phyloP scores from a whole-genome alignment of 805 yeast genomes.

The Suhomyces pyralidae region DNA sequence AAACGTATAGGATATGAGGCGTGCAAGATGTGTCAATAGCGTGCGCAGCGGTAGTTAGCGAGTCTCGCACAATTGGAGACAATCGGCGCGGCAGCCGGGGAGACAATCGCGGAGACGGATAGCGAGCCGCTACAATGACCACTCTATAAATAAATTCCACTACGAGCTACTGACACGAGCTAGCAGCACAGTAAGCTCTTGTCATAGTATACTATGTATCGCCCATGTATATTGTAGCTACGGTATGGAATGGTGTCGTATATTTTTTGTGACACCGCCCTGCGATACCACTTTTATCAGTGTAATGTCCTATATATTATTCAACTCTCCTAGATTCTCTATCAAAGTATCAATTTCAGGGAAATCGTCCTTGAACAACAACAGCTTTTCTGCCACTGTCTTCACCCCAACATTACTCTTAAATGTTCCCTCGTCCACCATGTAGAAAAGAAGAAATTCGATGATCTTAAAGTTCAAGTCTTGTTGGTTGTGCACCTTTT shows the following conservation, averaged over 20 bases:
- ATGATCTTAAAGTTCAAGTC: conserved; percentile 59
- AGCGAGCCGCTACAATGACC: neutral
- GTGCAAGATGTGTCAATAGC: neutral
- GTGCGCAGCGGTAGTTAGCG: neutral
- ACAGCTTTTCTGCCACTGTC: conserved; percentile 26
- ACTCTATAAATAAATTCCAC: neutral
- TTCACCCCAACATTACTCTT: conserved; percentile 2
- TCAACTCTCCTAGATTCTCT: conserved; percentile 34
- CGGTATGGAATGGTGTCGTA: too few species aligned
- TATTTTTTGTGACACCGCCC: too few species aligned
- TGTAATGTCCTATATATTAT: conserved; percentile 12
- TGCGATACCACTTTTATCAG: neutral
- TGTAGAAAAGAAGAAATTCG: conserved; percentile 67
- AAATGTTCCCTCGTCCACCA: conserved; percentile 55
- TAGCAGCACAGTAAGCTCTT: too few species aligned
- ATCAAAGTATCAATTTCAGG: conserved; percentile 40
- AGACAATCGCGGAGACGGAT: neutral
- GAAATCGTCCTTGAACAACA: conserved; percentile 34
- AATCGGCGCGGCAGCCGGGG: too few species aligned
- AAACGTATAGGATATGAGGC: neutral
- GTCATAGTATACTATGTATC: neutral
- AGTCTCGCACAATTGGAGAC: neutral
- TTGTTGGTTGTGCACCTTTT: conserved; percentile 28
- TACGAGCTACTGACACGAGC: neutral
- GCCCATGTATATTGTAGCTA: too few species aligned